Evolutionary conservation across 352 stramenopile genomes (phyloP).

Genomic region (Elongisporangium prolatum): DNA sequence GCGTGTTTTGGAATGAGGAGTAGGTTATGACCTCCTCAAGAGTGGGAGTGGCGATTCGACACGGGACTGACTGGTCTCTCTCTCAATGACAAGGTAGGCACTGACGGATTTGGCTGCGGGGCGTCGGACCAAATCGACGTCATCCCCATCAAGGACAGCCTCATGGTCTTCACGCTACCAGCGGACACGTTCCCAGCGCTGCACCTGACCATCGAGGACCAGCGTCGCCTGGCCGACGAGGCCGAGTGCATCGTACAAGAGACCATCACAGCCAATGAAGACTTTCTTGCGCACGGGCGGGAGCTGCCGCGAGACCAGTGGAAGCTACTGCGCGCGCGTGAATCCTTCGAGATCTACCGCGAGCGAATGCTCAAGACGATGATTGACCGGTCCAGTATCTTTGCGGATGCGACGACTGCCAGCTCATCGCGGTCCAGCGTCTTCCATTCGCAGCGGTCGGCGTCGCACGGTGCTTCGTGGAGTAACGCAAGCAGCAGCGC

Average conservation of each 20-base stretch:
- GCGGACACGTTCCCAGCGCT: constrained; percentile 26
- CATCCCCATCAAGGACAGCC: constrained; percentile 4
- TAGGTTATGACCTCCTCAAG: not conserved
- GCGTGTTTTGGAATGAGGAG: not conserved
- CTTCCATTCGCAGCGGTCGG: not conserved
- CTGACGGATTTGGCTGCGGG: not conserved
- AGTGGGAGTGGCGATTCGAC: not conserved
- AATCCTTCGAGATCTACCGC: constrained; percentile 54
- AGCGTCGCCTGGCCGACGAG: constrained; percentile 34
- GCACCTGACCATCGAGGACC: constrained; percentile 26
- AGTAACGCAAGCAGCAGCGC: constrained; percentile 11
- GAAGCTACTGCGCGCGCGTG: constrained; percentile 49
- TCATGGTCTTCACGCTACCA: constrained; percentile 45
- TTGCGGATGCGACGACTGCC: not conserved
- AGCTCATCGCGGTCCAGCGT: not conserved
- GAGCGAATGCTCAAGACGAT: constrained; percentile 20
- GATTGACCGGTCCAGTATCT: not conserved
- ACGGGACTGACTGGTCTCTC: not conserved
- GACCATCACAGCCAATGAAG: constrained; percentile 46
- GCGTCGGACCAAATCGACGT: constrained; percentile 5
- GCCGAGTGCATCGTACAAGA: constrained; percentile 52
- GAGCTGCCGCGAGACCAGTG: constrained; percentile 31
- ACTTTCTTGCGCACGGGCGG: constrained; percentile 35
- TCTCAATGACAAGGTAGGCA: not conserved
- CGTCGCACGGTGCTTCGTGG: constrained; percentile 6